Percentiles rank a stretch among this genome's conserved stretches.
Evolutionary conservation across 345 rosid genomes (phyloP).

Genomic region (Chamaenerion angustifolium): DNA sequence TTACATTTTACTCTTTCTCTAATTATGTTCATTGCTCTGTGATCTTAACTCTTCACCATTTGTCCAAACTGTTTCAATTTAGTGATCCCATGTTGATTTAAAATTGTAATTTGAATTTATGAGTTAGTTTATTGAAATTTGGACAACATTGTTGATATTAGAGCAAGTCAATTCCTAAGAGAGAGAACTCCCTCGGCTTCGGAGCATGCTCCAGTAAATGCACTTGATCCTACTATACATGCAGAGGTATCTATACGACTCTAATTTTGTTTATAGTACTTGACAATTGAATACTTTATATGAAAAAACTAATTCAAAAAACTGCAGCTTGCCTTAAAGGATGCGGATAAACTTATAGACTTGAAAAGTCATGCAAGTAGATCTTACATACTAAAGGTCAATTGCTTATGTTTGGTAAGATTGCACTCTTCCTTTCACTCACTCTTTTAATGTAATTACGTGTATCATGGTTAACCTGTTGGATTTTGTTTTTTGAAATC

Average conservation of each 20-base stretch:
- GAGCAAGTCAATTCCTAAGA: slow-evolving; percentile 68
- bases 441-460: no score
- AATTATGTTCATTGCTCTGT: neutral
- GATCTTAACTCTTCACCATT: no score
- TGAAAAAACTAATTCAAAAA: slow-evolving; percentile 4
- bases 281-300: slow-evolving; percentile 5
- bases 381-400: slow-evolving; percentile 49
- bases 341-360: slow-evolving; percentile 70
- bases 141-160: slow-evolving; percentile 19
- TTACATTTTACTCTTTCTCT: slow-evolving; percentile 7
- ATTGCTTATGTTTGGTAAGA: slow-evolving; percentile 67
- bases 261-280: no score
- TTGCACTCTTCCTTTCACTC: neutral
- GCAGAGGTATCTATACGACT: slow-evolving; percentile 49
- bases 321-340: slow-evolving; percentile 81
- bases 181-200: slow-evolving; percentile 60
- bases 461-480: neutral
- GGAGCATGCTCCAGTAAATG: slow-evolving; percentile 58
- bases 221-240: slow-evolving; percentile 82
- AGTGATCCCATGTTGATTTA: no score
- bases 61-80: no score
- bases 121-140: no score
- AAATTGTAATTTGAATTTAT: no score
- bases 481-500: slow-evolving; percentile 7
- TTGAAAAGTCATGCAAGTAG: slow-evolving; percentile 37